Percentiles rank a stretch among this genome's conserved stretches.
phyloP scores from a whole-genome alignment of 305 asterid genomes.

The Withania somnifera region DNA sequence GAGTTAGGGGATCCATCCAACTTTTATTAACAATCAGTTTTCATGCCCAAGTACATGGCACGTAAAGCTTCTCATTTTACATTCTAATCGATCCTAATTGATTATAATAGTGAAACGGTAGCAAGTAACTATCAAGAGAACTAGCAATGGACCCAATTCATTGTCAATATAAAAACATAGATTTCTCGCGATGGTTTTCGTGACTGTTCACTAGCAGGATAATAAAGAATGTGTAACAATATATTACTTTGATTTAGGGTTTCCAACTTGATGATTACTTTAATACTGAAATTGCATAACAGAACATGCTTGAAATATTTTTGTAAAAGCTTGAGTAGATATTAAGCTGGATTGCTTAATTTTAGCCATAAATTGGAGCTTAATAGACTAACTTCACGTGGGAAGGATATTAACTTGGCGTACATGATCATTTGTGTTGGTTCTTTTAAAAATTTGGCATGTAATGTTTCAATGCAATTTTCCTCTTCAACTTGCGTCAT shows the following conservation, averaged over 20 bases:
- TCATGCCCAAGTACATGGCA: not conserved
- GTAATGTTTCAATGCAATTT: conserved; percentile 8
- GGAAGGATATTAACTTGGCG: not conserved
- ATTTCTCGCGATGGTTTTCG: not conserved
- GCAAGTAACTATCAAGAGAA: not conserved
- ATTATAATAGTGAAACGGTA: not conserved
- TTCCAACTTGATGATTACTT: not conserved
- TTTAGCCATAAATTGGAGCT: not conserved
- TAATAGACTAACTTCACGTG: conserved; percentile 4
- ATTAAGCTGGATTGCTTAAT: not conserved
- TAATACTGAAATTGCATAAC: not conserved
- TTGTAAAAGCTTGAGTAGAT: not conserved
- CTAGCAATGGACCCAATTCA: not conserved
- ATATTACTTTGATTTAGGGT: not conserved
- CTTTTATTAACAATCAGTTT: not conserved
- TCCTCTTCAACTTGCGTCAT: conserved; percentile 2
- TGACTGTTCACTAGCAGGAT: not conserved
- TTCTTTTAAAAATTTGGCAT: not conserved
- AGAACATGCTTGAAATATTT: not conserved
- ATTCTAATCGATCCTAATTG: not conserved
- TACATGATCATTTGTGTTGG: not conserved
- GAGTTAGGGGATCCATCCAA: not conserved
- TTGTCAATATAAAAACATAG: not conserved
- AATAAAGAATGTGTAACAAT: not conserved
- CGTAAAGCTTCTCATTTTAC: not conserved